Percentiles rank a stretch among this genome's conserved stretches.
phyloP scores from a whole-genome alignment of 2,329 filamentous ascomycete genomes.

The Monilinia polystroma region DNA sequence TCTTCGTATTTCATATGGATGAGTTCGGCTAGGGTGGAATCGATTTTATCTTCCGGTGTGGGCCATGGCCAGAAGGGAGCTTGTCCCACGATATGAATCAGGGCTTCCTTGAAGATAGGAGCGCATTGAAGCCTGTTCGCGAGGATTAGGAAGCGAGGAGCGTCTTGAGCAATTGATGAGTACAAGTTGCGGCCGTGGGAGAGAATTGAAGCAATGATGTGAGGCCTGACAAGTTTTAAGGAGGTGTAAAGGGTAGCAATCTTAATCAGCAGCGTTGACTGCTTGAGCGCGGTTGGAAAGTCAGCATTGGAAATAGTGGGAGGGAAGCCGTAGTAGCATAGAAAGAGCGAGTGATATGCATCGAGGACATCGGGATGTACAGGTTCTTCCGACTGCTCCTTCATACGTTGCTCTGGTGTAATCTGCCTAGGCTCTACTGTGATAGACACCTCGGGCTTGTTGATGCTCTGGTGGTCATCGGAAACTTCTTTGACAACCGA shows the following conservation, averaged over 20 bases:
- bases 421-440: not conserved
- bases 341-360: constrained; percentile 31
- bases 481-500: not conserved
- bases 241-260: constrained; percentile 24
- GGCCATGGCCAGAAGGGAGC: constrained; percentile 29
- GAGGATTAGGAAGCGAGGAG: constrained; percentile 31
- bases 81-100: constrained; percentile 34
- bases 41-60: not conserved
- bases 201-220: constrained; percentile 25
- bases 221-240: constrained; percentile 20
- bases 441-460: not conserved
- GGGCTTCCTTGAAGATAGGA: constrained; percentile 33
- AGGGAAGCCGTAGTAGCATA: constrained; percentile 20
- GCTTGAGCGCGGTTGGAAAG: constrained; percentile 26
- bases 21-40: not conserved
- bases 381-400: not conserved
- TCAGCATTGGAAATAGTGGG: constrained; percentile 26
- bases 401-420: too few relatives aligned
- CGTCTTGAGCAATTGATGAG: constrained; percentile 27
- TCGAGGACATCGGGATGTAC: not conserved
- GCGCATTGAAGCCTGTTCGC: constrained; percentile 26
- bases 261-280: constrained; percentile 25
- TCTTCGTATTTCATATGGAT: constrained; percentile 27
- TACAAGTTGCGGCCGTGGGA: constrained; percentile 28
- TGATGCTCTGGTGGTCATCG: too few relatives aligned